Evolutionary conservation across 768 basidiomycete species (phyloP).

Genomic region (Macrocybe gigantea): DNA sequence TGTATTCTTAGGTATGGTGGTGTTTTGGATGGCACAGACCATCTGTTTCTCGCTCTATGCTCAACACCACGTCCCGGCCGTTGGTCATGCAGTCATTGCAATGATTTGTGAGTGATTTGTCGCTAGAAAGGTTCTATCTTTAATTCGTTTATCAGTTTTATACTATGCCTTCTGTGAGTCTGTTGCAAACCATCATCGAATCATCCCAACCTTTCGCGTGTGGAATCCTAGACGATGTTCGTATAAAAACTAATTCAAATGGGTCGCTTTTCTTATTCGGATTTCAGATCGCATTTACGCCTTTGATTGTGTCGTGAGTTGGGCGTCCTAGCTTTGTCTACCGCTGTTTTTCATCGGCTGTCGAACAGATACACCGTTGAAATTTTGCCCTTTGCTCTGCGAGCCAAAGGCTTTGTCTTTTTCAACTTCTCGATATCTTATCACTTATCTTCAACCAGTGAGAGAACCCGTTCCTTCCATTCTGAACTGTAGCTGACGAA

Average conservation of each 20-base stretch:
- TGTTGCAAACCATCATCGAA: neutral
- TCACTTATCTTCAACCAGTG: conserved; percentile 14
- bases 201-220: neutral
- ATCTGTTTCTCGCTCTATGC: conserved; percentile 37
- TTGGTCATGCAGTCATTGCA: conserved; percentile 55
- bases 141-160: conserved; percentile 14
- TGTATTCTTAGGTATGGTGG: conserved; percentile 34
- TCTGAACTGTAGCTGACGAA: neutral
- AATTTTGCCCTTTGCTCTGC: conserved; percentile 12
- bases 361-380: conserved; percentile 10
- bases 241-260: neutral
- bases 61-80: conserved; percentile 29
- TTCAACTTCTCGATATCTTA: conserved; percentile 14
- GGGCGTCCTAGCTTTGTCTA: neutral
- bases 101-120: conserved; percentile 21
- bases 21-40: conserved; percentile 55
- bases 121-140: neutral
- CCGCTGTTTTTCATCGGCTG: neutral
- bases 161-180: conserved; percentile 27
- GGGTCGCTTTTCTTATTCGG: neutral
- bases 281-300: conserved; percentile 25
- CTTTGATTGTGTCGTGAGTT: conserved; percentile 27
- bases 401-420: conserved; percentile 12
- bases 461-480: neutral
- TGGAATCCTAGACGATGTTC: conserved; percentile 17